A percentile compares a stretch with the other conserved stretches of the same genome.
These are phyloP conservation scores for Leishmania martiniquensis DNA, from an alignment of 208 protist genomes.

Conservation along the genomic window DNA sequence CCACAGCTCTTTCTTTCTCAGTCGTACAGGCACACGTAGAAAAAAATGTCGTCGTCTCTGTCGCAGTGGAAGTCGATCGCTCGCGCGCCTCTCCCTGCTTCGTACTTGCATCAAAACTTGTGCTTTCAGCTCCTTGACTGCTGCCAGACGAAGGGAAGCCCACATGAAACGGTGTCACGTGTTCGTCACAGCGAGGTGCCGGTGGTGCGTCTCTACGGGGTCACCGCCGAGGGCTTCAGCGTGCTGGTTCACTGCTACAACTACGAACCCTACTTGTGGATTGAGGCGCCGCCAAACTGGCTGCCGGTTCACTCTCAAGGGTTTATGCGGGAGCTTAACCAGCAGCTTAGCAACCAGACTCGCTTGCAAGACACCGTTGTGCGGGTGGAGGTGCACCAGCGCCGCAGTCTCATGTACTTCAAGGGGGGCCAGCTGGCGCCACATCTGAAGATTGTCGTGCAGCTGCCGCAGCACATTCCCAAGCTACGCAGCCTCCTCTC, in stretches of 20 bases:
- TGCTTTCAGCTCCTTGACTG: conserved; percentile 89
- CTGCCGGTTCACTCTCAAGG: conserved; percentile 68
- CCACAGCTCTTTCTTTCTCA: background rate
- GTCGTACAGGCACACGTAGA: background rate
- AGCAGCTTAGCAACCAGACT: conserved; percentile 63
- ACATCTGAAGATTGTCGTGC: conserved; percentile 88
- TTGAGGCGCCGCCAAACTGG: conserved; percentile 86
- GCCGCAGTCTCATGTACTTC: conserved; percentile 86
- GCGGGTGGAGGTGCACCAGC: conserved; percentile 77
- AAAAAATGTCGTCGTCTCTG: conserved; percentile 23
- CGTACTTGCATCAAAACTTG: conserved; percentile 66
- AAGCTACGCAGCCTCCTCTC: conserved; percentile 81
- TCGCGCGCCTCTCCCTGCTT: conserved; percentile 29
- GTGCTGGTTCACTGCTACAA: conserved; percentile 95
- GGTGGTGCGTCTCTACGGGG: conserved; percentile 94
- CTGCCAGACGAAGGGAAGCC: conserved; percentile 79
- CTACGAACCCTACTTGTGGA: conserved; percentile 97
- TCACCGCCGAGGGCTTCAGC: conserved; percentile 91
- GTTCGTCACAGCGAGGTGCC: conserved; percentile 82
- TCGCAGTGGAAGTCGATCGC: conserved; percentile 42
- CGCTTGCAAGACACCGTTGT: conserved; percentile 71
- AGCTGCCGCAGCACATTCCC: conserved; percentile 92
- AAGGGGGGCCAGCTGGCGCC: conserved; percentile 45
- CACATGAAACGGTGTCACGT: conserved; percentile 65
- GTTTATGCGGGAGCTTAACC: conserved; percentile 82